Percentiles rank a stretch among this genome's conserved stretches.
phyloP scores from a whole-genome alignment of 2,329 filamentous ascomycete genomes.

The Dothideomycetes sp. region DNA sequence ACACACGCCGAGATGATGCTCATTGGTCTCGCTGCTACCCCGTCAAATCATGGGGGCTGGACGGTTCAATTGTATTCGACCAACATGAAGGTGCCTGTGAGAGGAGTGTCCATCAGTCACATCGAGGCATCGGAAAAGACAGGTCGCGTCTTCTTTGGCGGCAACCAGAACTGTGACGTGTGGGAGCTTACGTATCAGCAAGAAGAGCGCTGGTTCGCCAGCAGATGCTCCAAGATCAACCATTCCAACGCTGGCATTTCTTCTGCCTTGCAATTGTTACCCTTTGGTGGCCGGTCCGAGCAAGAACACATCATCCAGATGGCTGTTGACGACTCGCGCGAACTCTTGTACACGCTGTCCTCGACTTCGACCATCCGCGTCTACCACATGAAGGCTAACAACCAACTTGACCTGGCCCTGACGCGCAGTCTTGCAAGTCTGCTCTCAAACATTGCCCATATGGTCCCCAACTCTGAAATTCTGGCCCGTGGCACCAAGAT shows the following conservation, averaged over 20 bases:
- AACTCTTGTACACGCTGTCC: conserved; percentile 84
- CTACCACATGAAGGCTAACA: conserved; percentile 67
- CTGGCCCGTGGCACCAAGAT: conserved; percentile 59
- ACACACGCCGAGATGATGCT: conserved; percentile 78
- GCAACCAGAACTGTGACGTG: conserved; percentile 71
- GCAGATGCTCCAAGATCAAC: conserved; percentile 76
- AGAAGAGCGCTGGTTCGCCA: conserved; percentile 94
- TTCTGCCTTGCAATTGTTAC: conserved; percentile 44
- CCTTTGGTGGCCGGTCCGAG: conserved; percentile 21
- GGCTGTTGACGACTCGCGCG: conserved; percentile 78
- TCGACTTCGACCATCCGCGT: conserved; percentile 81
- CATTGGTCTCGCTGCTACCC: conserved; percentile 66
- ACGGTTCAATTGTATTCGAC: conserved; percentile 78
- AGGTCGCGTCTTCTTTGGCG: conserved; percentile 89
- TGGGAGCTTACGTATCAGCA: conserved; percentile 95
- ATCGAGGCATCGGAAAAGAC: conserved; percentile 69
- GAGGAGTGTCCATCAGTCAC: conserved; percentile 65
- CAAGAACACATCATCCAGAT: conserved; percentile 65
- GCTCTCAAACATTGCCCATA: conserved; percentile 69
- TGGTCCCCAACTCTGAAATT: conserved; percentile 64
- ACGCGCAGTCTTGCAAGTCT: conserved; percentile 45
- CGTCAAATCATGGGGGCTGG: conserved; percentile 57
- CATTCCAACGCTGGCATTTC: conserved; percentile 69
- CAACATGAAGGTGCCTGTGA: conserved; percentile 69
- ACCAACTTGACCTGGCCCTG: conserved; percentile 45